Evolutionary conservation across 192 early-diverging fungal species (phyloP), one percentile per base, ranked within the genome.

Genomic region (Irineochytrium annulatum): DNA sequence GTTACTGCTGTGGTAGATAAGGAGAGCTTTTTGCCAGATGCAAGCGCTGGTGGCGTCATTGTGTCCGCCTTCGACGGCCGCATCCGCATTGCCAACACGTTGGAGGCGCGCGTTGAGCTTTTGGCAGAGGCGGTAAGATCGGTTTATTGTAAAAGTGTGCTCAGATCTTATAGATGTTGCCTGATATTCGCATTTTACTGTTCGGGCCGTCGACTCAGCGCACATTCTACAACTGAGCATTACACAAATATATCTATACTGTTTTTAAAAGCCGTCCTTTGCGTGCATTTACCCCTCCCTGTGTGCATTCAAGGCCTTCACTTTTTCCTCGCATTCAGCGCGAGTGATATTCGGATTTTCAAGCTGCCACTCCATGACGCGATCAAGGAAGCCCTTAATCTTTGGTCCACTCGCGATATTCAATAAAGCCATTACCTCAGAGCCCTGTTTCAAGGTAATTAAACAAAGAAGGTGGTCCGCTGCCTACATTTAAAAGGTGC

Each of bases 141-240:
- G 3, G 26, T 29, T 56, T 20, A 48, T 16, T 34, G 20, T 3
- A 11, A 34, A 31, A 24, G 24, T 51, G 16, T 3, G 35, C 16
- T 24, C 46, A 3, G 1, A 58, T 69, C 29, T 52, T 43, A 14
- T 59, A 91, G 91, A 89, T 95, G 91, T 86, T 99, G 57, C 96
- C 96, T 30, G 88, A 92, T 62, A 86, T 98, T 69, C 91, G 94
- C 51, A 77, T 86, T 63, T 67, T 86, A 45, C 81, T 99, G 52
- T 99, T 93, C 75, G 96, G 93, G 4, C 88, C 88, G 52, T 92
- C 92, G 32, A 87, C 88, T 34, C 89, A 80, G 76, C 88, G 93
- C 78, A 89, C 83, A 65, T 97, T 93, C 83, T 94, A 87, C 78
- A 91, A 94, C 77, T 93, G 85, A 56, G 26, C 6, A 49, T 22